Evolutionary conservation across 2,329 filamentous ascomycete species (phyloP).

Genomic region (Elsinoe australis): DNA sequence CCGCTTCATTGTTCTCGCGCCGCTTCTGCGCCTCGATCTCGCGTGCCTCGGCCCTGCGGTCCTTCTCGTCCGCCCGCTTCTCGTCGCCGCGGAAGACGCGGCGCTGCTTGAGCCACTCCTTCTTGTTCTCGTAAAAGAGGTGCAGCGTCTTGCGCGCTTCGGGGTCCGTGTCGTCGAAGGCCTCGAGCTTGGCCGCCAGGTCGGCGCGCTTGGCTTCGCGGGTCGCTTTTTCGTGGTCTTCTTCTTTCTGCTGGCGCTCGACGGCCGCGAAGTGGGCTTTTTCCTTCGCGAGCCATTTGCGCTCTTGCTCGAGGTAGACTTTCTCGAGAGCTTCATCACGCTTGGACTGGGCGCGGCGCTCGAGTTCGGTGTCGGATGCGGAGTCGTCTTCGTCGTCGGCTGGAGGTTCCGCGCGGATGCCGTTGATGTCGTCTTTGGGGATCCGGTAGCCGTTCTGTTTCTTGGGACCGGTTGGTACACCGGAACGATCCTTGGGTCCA

Average conservation of each 20-base stretch:
- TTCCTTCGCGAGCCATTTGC: slow-evolving; percentile 86
- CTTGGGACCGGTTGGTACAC: slow-evolving; percentile 67
- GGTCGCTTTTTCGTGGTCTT: slow-evolving; percentile 64
- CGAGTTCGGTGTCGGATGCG: slow-evolving; percentile 78
- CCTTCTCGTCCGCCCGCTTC: slow-evolving; percentile 67
- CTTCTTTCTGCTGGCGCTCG: slow-evolving; percentile 73
- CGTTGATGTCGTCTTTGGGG: slow-evolving; percentile 66
- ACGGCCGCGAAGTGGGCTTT: slow-evolving; percentile 74
- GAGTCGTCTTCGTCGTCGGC: slow-evolving; percentile 74
- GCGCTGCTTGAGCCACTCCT: slow-evolving; percentile 76
- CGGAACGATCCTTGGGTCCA: slow-evolving; percentile 61
- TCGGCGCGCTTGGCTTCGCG: slow-evolving; percentile 56
- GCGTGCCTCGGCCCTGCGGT: slow-evolving; percentile 68
- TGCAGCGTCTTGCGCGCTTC: slow-evolving; percentile 60
- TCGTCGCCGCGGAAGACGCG: slow-evolving; percentile 66
- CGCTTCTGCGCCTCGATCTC: slow-evolving; percentile 58
- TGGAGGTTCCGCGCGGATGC: slow-evolving; percentile 78
- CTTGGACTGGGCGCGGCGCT: slow-evolving; percentile 62
- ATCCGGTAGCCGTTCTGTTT: slow-evolving; percentile 49
- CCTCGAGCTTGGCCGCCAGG: slow-evolving; percentile 62
- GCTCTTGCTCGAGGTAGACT: slow-evolving; percentile 73
- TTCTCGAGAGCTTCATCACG: slow-evolving; percentile 70
- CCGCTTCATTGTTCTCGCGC: slow-evolving; percentile 65
- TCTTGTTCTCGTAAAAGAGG: slow-evolving; percentile 87
- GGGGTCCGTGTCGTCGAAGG: slow-evolving; percentile 91